Base-by-base conservation (phyloP, 768 basidiomycete genomes). In the Suillus hirtellus region DNA sequence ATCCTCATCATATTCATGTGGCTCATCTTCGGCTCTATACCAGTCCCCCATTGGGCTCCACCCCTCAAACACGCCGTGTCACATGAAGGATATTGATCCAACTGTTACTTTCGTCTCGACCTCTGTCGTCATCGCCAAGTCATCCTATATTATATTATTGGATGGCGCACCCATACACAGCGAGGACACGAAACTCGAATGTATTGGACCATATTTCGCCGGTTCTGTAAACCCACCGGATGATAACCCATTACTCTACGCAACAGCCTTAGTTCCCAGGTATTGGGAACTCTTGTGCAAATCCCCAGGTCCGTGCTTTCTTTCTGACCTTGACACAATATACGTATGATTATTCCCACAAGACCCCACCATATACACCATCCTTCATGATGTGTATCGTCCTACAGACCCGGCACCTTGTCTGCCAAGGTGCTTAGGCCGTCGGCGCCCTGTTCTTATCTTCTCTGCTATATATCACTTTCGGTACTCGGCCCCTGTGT, bases 351-450 rank as follows among this genome's bases (percentile, higher is more conserved):
- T 59, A 24, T n/a, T 27, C 44, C n/a, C 53, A 38, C 9, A 66
- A 91, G 89, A 92, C 73, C 86, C 88, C 31, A 84, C 87, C 6
- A 74, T 81, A 60, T 91, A 83, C 72, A 84, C 82, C 3, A 89
- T 92, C 70, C 75, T 84, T 50, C 90, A 91, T 70, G 84, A 88
- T 56, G 85, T 92, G 52, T 68, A 74, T 58, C 71, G 71, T 50
- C 68, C 78, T 27, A 66, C 67, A 27, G 71, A 75, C 35, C 52
- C 62, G 21, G 68, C 67, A 31, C 69, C 77, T 35, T 70, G 66
- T n/a, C 62, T 46, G 44, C 44, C 63, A 50, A 62, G 58, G 46
- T 60, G 60, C 17, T 53, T 66, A 9, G 65, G 61, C n/a, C 71
- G 74, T 9, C 66, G 72, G 14, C 72, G 67, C 11, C 69, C 67